Percentiles rank a stretch among this genome's conserved stretches.
Evolutionary conservation across 148 eudicot species (phyloP).

Genomic region (Fagopyrum homotropicum): DNA sequence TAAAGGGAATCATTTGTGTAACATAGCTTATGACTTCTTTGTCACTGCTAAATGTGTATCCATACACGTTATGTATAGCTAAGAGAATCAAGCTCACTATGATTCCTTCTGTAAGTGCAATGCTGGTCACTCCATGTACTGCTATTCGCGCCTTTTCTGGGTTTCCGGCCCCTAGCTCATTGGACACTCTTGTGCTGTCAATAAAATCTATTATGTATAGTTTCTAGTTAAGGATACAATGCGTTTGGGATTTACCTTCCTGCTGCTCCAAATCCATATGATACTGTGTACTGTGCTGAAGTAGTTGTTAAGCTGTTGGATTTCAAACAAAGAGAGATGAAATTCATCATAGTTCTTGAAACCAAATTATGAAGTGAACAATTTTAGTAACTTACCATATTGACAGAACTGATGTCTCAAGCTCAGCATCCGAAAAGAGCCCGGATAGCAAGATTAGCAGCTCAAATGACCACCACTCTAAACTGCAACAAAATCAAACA

Average conservation of each 20-base stretch:
- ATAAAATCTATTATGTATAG: too few species aligned
- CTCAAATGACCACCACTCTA: slow-evolving; percentile 90
- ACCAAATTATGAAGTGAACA: too few species aligned
- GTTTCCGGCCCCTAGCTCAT: slow-evolving; percentile 13
- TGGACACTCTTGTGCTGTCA: slow-evolving; percentile 8
- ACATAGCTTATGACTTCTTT: background rate
- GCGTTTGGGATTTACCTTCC: slow-evolving; percentile 37
- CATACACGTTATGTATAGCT: background rate
- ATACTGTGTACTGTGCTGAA: slow-evolving; percentile 61
- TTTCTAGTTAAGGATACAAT: background rate
- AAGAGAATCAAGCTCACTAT: background rate
- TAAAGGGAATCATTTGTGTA: background rate
- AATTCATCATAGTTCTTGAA: too few species aligned
- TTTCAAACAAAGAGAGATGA: background rate
- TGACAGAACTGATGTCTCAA: slow-evolving; percentile 71
- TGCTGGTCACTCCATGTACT: background rate
- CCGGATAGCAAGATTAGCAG: slow-evolving; percentile 64
- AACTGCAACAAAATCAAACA: slow-evolving; percentile 22
- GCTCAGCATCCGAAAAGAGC: slow-evolving; percentile 72
- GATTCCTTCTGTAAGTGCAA: background rate
- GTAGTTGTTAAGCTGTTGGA: slow-evolving; percentile 50
- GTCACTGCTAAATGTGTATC: slow-evolving; percentile 4
- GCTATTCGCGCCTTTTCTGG: background rate
- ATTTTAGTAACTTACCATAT: slow-evolving; percentile 30
- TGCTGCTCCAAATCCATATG: slow-evolving; percentile 70